Percentiles rank a stretch among this genome's conserved stretches.
Evolutionary conservation across 176 grass and related monocot species (phyloP).

Genomic region (Phragmites australis): DNA sequence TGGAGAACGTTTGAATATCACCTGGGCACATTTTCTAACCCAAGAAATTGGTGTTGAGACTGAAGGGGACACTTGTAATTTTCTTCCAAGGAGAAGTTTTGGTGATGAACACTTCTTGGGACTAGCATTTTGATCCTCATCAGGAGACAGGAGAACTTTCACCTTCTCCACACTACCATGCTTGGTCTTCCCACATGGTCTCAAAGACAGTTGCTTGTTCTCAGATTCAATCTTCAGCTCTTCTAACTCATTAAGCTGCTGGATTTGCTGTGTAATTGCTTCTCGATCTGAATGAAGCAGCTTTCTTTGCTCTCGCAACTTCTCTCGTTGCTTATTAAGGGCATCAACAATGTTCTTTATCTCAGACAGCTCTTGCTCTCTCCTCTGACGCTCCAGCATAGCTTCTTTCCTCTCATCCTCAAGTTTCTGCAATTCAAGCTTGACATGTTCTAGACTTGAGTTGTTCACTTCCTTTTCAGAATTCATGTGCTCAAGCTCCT

Average conservation of each 20-base stretch:
- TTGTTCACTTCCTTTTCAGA: conserved; percentile 69
- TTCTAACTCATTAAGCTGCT: conserved; percentile 77
- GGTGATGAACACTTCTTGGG: conserved; percentile 41
- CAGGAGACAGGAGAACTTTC: conserved; percentile 21
- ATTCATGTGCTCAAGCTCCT: conserved; percentile 68
- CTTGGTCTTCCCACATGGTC: conserved; percentile 38
- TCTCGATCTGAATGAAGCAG: conserved; percentile 73
- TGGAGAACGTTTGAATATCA: conserved; percentile 72
- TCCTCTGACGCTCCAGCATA: conserved; percentile 59
- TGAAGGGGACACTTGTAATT: conserved; percentile 45
- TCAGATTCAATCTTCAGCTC: conserved; percentile 64
- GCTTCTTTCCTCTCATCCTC: conserved; percentile 83
- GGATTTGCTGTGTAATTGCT: conserved; percentile 74
- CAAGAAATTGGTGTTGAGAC: conserved; percentile 62
- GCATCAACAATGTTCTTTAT: conserved; percentile 66
- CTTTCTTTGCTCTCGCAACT: conserved; percentile 91
- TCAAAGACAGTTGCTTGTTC: conserved; percentile 63
- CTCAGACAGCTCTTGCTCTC: conserved; percentile 73
- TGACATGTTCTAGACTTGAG: conserved; percentile 63
- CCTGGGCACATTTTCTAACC: conserved; percentile 75
- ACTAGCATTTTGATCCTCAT: conserved; percentile 46
- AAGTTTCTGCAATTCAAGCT: conserved; percentile 75
- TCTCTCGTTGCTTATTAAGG: conserved; percentile 76
- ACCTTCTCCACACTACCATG: conserved; percentile 23
- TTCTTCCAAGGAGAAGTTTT: conserved; percentile 44